Evolutionary conservation across 2,329 filamentous ascomycete genomes (phyloP), one percentile per base, ranked within the genome.

Genomic region (Colletotrichum noveboracense): DNA sequence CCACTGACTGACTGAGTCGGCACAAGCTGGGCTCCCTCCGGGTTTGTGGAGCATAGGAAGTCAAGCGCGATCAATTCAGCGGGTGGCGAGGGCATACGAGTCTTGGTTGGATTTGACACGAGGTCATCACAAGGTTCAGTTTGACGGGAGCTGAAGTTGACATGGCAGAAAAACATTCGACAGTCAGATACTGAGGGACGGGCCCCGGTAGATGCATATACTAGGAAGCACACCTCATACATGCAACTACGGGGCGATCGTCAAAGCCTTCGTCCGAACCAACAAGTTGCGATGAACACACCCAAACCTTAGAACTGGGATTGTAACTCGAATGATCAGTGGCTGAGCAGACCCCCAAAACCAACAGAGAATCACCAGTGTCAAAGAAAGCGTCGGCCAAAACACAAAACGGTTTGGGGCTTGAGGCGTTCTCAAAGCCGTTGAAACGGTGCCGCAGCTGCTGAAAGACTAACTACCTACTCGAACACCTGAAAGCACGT

Each of bases 131-230:
- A 28, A 30, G 16, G 18, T 32, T 13, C 56, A 8, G 18, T 10
- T 30, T 61, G 28, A 34, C n/a, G 28, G 18, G 18, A 18, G 26
- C 30, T 32, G 58, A 14, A n/a, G 16, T 7, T 61, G 58, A 60
- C 9, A 6, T 12, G 18, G 38, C 18, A n/a, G 38, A 48, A 9
- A 48, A 48, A 48, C 9, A 12, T 12, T 48, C 18, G 5, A 48
- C 38, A 48, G 18, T 0, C 18, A 10, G 5, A 10, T 4, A 5
- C 4, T 14, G 13, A 2, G 32, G 5, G 3, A 26, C 6, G 0
- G 7, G 0, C 60, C 32, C 28, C 60, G 60, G 13, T 38, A 64
- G 7, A n/a, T 38, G 60, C 60, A 64, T 64, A 18, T 4, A 58
- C 13, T 0, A 24, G 6, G 16, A 58, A 12, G 3, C 10, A 26